Percentiles rank a stretch among this genome's conserved stretches.
Evolutionary conservation across 2,329 filamentous ascomycete genomes (phyloP).

Genomic region (Dryadomyces sulphureus): DNA sequence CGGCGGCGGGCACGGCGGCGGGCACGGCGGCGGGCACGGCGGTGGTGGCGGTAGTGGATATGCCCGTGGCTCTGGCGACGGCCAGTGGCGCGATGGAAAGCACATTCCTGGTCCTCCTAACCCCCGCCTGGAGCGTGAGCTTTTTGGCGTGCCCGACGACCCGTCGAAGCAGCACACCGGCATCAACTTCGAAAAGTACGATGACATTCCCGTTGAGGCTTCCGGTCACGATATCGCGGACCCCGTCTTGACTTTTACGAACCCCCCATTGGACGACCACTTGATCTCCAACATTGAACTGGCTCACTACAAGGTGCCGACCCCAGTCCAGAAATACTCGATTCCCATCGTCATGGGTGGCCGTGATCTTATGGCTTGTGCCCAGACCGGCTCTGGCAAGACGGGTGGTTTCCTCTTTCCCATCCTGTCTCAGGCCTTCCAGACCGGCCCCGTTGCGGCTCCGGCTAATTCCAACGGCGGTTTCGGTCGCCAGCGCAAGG

Average conservation of each 20-base stretch:
- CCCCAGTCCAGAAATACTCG: constrained; percentile 97
- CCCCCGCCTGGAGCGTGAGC: constrained; percentile 80
- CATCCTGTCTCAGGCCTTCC: constrained; percentile 93
- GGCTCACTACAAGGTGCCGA: constrained; percentile 88
- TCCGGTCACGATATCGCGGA: constrained; percentile 90
- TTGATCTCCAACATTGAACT: constrained; percentile 86
- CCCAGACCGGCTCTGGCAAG: constrained; percentile 99
- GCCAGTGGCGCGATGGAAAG: constrained; percentile 93
- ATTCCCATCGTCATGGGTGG: constrained; percentile 98
- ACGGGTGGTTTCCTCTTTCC: constrained; percentile 99
- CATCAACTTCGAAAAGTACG: constrained; percentile 99
- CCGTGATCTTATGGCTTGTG: constrained; percentile 98
- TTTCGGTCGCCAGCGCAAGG: constrained; percentile 91
- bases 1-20: constrained; percentile 16
- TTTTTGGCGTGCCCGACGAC: constrained; percentile 84
- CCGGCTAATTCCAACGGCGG: constrained; percentile 49
- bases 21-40: constrained; percentile 28
- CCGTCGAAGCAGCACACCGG: constrained; percentile 91
- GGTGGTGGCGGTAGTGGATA: constrained; percentile 36
- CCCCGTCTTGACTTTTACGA: constrained; percentile 77
- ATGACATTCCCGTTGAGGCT: constrained; percentile 96
- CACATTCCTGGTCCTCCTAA: constrained; percentile 84
- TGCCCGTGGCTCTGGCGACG: constrained; percentile 78
- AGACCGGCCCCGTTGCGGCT: constrained; percentile 63
- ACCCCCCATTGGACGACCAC: constrained; percentile 90